Evolutionary conservation across 148 eudicot species (phyloP).

Genomic region (Rheum nobile): DNA sequence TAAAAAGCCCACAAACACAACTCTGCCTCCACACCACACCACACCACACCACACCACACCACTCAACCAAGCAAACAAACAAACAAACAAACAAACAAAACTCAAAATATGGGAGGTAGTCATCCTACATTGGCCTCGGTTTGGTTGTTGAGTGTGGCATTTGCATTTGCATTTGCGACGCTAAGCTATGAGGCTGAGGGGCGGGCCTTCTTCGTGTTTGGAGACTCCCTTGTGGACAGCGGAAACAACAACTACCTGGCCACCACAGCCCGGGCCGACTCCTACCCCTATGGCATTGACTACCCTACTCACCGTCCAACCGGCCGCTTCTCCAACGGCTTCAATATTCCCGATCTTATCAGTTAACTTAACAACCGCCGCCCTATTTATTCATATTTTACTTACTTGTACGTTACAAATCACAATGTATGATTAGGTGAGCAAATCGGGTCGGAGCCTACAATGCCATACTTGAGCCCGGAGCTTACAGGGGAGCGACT

Average conservation of each 20-base stretch:
- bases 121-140: not conserved
- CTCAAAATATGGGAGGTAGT: not conserved
- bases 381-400: too few relatives aligned
- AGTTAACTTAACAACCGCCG: slow-evolving; percentile 25
- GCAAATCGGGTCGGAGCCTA: slow-evolving; percentile 37
- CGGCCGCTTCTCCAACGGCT: slow-evolving; percentile 71
- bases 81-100: not conserved
- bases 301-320: slow-evolving; percentile 45
- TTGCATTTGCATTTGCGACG: not conserved
- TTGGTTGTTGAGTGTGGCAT: not conserved
- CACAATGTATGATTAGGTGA: slow-evolving; percentile 27
- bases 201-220: slow-evolving; percentile 60
- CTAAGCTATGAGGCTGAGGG: slow-evolving; percentile 11
- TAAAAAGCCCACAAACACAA: not conserved
- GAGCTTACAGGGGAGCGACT: slow-evolving; percentile 29
- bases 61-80: not conserved
- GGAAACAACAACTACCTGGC: slow-evolving; percentile 68
- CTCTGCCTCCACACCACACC: not conserved
- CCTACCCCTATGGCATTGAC: slow-evolving; percentile 70
- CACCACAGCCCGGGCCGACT: slow-evolving; percentile 58
- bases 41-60: too few relatives aligned
- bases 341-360: slow-evolving; percentile 60
- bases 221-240: slow-evolving; percentile 59
- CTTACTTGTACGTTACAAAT: not conserved
- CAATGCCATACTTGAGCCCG: slow-evolving; percentile 70